Percentiles rank a stretch among this genome's conserved stretches.
phyloP scores from a whole-genome alignment of 805 yeast species.

The Ogataea siamensis region DNA sequence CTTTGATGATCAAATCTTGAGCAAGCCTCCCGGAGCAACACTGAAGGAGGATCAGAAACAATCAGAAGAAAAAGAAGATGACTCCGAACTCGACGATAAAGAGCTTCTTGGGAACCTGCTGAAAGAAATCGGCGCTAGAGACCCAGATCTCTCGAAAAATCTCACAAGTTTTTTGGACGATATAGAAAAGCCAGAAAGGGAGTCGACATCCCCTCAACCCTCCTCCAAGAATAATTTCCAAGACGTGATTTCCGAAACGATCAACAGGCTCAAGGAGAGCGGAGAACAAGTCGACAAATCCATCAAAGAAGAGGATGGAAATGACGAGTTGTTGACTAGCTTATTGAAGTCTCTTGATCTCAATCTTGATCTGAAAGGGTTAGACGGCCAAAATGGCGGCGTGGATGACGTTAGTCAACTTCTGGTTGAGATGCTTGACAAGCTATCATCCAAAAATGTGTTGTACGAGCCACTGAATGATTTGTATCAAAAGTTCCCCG shows the following conservation, averaged over 20 bases:
- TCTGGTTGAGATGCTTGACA: constrained; percentile 71
- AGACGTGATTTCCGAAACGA: constrained; percentile 73
- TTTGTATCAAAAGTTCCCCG: constrained; percentile 67
- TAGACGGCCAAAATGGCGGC: constrained; percentile 16
- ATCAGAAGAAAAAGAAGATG: constrained; percentile 19
- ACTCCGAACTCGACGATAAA: constrained; percentile 20
- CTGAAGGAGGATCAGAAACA: constrained; percentile 10
- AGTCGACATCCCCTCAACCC: constrained; percentile 9
- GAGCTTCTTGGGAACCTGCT: constrained; percentile 26
- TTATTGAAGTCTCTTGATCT: constrained; percentile 62
- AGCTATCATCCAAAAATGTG: constrained; percentile 80
- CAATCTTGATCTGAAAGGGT: constrained; percentile 34
- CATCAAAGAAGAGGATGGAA: constrained; percentile 37
- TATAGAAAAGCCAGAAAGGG: constrained; percentile 11
- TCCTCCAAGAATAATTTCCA: constrained; percentile 47
- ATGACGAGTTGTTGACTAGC: constrained; percentile 55
- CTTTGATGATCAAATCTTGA: constrained; percentile 67
- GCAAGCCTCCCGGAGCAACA: constrained; percentile 56
- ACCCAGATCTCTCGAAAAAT: constrained; percentile 30
- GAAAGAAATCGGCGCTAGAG: constrained; percentile 25
- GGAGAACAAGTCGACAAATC: constrained; percentile 68
- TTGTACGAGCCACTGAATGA: constrained; percentile 87
- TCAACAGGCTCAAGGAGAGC: constrained; percentile 73
- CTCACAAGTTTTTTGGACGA: constrained; percentile 25
- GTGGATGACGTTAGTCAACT: constrained; percentile 48